phyloP scores from a whole-genome alignment of 2,329 filamentous ascomycete species.

The Fusarium zealandicum region DNA sequence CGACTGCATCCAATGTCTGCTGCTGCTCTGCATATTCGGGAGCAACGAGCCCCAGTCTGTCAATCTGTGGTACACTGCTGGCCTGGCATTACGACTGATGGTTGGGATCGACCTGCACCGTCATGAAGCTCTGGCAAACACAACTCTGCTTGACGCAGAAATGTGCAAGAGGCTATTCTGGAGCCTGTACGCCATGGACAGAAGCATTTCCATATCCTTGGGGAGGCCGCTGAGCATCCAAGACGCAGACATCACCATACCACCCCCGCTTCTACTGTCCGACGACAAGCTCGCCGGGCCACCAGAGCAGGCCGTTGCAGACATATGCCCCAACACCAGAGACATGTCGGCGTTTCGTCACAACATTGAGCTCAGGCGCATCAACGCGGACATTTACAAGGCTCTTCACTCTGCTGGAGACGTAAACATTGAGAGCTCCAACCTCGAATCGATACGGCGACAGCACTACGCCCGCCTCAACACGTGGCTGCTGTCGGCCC shows the following conservation, averaged over 20 bases:
- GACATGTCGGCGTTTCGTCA: conserved; percentile 36
- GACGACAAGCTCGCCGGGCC: conserved; percentile 26
- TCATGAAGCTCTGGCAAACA: conserved; percentile 22
- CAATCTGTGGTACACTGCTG: conserved; percentile 37
- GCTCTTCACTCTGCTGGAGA: conserved; percentile 33
- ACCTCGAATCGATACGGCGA: conserved; percentile 29
- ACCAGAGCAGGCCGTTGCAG: conserved; percentile 22
- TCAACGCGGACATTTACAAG: conserved; percentile 33
- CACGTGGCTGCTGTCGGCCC: conserved; percentile 31
- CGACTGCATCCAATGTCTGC: conserved; percentile 31
- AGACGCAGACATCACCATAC: conserved; percentile 34
- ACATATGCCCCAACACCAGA: conserved; percentile 25
- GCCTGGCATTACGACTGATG: conserved; percentile 31
- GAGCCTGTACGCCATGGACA: conserved; percentile 36
- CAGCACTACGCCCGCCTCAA: conserved; percentile 34
- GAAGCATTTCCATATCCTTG: conserved; percentile 33
- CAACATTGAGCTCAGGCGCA: conserved; percentile 28
- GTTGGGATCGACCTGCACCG: conserved; percentile 36
- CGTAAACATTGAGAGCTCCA: conserved; percentile 22
- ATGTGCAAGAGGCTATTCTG: conserved; percentile 35
- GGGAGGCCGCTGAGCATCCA: conserved; percentile 31
- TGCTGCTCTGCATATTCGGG: conserved; percentile 32
- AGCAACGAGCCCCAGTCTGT: conserved; percentile 37
- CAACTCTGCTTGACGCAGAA: conserved; percentile 25
- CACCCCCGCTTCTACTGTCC: conserved; percentile 22